These are phyloP conservation scores for Linanthus parryae DNA, from an alignment of 148 eudicot genomes.

Conservation along the genomic window DNA sequence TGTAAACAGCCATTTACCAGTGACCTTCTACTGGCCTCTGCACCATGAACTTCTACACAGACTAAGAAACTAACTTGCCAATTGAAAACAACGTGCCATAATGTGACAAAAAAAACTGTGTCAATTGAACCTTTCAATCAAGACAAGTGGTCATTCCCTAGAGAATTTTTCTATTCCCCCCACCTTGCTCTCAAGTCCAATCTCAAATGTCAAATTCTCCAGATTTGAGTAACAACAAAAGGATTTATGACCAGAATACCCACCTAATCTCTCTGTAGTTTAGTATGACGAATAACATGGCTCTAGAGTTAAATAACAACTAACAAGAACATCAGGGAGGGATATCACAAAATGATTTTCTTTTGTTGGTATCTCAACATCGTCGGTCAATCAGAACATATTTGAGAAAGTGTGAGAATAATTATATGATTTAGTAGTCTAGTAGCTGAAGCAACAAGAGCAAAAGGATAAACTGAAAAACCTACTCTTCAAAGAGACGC, in stretches of 20 bases:
- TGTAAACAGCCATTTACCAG: not conserved
- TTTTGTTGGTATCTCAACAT: constrained; percentile 1
- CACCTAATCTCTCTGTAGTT: constrained; percentile 38
- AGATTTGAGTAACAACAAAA: constrained; percentile 37
- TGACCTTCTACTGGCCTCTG: not conserved
- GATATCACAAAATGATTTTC: not conserved
- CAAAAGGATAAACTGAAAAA: too few relatives aligned
- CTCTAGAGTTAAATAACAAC: too few relatives aligned
- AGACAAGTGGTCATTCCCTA: constrained; percentile 5
- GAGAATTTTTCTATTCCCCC: constrained; percentile 8
- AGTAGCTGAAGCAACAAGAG: too few relatives aligned
- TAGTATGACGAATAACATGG: constrained; percentile 19
- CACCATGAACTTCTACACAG: too few relatives aligned
- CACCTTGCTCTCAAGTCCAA: constrained; percentile 23
- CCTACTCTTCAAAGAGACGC: too few relatives aligned
- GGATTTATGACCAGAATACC: constrained; percentile 28
- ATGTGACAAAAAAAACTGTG: constrained; percentile 4
- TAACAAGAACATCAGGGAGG: constrained; percentile 11
- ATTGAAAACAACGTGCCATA: not conserved
- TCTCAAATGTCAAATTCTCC: constrained; percentile 29
- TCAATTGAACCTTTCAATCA: too few relatives aligned
- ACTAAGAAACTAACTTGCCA: too few relatives aligned
- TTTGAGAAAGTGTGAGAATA: too few relatives aligned
- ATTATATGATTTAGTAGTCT: too few relatives aligned
- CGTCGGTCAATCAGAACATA: too few relatives aligned